Base-by-base conservation (phyloP, 202 grass and related monocot genomes). In the Cymbopogon flexuosus region DNA sequence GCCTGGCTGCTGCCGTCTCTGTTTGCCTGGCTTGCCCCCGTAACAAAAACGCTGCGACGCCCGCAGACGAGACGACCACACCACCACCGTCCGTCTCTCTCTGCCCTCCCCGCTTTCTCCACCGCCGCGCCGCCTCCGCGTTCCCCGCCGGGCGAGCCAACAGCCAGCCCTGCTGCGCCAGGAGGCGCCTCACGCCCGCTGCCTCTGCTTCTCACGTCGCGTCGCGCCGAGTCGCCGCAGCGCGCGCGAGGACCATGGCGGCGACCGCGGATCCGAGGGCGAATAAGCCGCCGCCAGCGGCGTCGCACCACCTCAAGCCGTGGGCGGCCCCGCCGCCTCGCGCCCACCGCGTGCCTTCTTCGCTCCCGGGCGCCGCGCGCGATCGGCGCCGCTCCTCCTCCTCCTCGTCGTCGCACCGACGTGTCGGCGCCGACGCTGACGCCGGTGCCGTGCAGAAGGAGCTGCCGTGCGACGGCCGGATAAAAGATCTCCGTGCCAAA, bases 261-360 rank as follows among this genome's bases (percentile, higher is more conserved):
- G 83, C 87, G 68, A 79, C 90, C 3, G 90, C 84, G 68, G 90
- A 90, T 88, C 90, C 87, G 70, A 89, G 73, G 59, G 87, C 81
- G 22, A n/a, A n/a, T n/a, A 90, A 87, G 62, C 43, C 87, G 62
- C 70, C 81, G 78, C 19, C 81, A 33, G 45, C 79, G 5, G 49
- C 81, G 51, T 64, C 77, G 22, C 84, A 36, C 81, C 84, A 61
- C 68, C 45, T 83, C 51, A 87, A 86, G 71, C 62, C 81, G 74
- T 87, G 87, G 84, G 81, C 66, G 31, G 34, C 81, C 12, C 65
- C 84, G 31, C 61, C 79, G n/a, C 46, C 83, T 19, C 66, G 63
- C 40, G 33, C 22, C 41, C 64, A 77, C 84, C 39, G 35, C 34
- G 51, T 61, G 75, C 70, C 79, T 31, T 70, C 79, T 23, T 65